Evolutionary conservation across 441 rosid genomes (phyloP), one percentile per base, ranked within the genome.

Genomic region (Adansonia rubrostipa): DNA sequence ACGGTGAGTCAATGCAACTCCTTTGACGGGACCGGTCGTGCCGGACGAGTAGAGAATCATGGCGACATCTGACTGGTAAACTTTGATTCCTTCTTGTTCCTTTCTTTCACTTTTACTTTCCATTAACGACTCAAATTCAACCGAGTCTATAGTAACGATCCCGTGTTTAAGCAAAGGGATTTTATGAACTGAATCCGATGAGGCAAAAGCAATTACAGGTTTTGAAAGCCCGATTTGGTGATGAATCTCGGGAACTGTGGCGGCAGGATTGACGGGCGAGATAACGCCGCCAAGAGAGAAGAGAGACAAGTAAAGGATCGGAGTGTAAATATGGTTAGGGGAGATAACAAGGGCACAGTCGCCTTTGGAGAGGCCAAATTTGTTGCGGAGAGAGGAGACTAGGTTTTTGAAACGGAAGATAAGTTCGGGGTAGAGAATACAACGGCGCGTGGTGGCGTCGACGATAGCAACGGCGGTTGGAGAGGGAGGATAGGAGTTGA

Each of bases 11-110:
- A 88, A 74, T 54, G 80, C 72, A 83, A 88, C 93, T 42, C 92
- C 95, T 79, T 91, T 91, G 40, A 86, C 79, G 56, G 45, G 72
- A 65, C 95, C 93, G 2, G 92, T 88, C 56, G 95, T 91, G 51
- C 95, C 95, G 7, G 93, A 91, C 5, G 93, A 91, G 84, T 86
- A 91, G 44, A 91, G 79, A 74, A 91, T 89, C 76, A 86, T 87
- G 45, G 93, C 95, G 1, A 86, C 78, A 73, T 89, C 95, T 10
- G 90, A 85, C 48, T 84, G 89, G 17, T 22, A 77, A 42, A 85
- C 86, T 40, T 13, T 63, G 13, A 40, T 76, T 10, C 48, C 58
- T 20, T 65, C 83, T n/a, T 11, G 24, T 47, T 61, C 84, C 1
- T 50, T 64, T 33, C 1, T 50, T 3, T 40, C 48, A 56, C n/a